Percentiles rank a stretch among this genome's conserved stretches.
phyloP scores from a whole-genome alignment of 2,329 filamentous ascomycete genomes.

The Ceratocystis cubensis region DNA sequence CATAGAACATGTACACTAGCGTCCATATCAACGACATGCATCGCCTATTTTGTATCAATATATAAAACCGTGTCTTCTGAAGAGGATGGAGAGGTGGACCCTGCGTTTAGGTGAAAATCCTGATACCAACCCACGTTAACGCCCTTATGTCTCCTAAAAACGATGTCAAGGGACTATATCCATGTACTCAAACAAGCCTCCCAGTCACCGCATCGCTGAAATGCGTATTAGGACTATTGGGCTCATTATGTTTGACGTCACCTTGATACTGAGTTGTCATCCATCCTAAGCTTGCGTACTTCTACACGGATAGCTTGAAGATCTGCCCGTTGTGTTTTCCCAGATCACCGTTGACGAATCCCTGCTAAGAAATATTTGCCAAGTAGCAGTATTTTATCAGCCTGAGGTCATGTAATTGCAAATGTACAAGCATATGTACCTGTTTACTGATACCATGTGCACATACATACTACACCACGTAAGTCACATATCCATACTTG shows the following conservation, averaged over 20 bases:
- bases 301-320: slow-evolving; percentile 12
- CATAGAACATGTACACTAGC: neutral
- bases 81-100: slow-evolving; percentile 12
- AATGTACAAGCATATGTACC: neutral
- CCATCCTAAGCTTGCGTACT: neutral
- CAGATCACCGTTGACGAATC: neutral
- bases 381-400: neutral
- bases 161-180: neutral
- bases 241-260: neutral
- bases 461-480: neutral
- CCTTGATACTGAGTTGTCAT: neutral
- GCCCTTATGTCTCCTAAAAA: slow-evolving; percentile 1
- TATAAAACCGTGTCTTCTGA: neutral
- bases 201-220: neutral
- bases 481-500: neutral
- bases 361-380: neutral
- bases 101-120: slow-evolving; percentile 13
- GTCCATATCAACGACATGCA: neutral
- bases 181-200: slow-evolving; percentile 2
- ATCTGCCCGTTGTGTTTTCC: slow-evolving; percentile 10
- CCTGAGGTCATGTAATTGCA: neutral
- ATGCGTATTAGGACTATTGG: slow-evolving; percentile 6
- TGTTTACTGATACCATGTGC: neutral
- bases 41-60: neutral
- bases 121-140: slow-evolving; percentile 3